Evolutionary conservation across 352 stramenopile genomes (phyloP), one percentile per base, ranked within the genome.

Genomic region (Phytopythium aichiense): DNA sequence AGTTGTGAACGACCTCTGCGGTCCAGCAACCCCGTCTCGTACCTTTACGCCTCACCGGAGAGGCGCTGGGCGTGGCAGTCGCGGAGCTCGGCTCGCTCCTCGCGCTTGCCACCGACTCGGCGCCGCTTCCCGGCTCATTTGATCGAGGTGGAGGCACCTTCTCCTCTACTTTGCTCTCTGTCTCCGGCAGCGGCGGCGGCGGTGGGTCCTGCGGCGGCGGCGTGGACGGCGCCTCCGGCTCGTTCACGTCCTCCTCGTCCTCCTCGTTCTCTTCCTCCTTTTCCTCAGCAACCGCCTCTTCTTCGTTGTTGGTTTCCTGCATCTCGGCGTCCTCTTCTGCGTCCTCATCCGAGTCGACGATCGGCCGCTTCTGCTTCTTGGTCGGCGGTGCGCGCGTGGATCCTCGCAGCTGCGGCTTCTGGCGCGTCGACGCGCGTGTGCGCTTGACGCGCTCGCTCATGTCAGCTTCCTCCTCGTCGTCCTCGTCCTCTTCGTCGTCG

Each of bases 1-100:
- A 28, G 20, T 28, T n/a, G 38, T 49, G 18, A 23, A 20, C 9
- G 28, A 22, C 43, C 20, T 23, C 8, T 28, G 28, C 0, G 1
- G n/a, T 7, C 43, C 25, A 37, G 38, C n/a, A 8, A 5, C 25
- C 8, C 22, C 23, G 7, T 25, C 13, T 28, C 20, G 20, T 37
- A 55, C 71, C 65, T 48, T 80, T 86, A 18, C 68, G 72, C 22
- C 76, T 73, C 20, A 69, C 64, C 58, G 77, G 74, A 7, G 77
- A 84, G 15, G 73, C 74, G 0, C 62, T 68, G 4, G 74, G 71
- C 13, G 77, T 75, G 7, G 55, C 49, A 1, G 68, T 49, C 3
- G 57, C 66, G 13, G 69, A 81, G 37, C 59, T 64, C 22, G 58
- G 51, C 45, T 69, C 68, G 25, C 33, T 72, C 11, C 58, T 74